These are phyloP conservation scores for Lenzites betulinus DNA, from an alignment of 768 basidiomycete species.

Conservation along the genomic window DNA sequence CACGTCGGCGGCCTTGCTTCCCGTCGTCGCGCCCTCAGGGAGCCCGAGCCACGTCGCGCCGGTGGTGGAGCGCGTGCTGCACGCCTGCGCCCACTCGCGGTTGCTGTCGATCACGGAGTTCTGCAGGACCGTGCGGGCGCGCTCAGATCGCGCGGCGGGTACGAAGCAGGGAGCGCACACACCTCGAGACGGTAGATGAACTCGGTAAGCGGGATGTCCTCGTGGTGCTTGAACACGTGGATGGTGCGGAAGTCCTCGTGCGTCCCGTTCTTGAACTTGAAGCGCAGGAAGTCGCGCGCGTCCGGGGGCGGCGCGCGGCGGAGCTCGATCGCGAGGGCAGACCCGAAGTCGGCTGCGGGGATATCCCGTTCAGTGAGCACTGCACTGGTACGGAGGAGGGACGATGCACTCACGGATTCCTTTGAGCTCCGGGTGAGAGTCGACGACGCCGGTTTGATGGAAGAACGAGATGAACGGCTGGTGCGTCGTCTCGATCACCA, in stretches of 20 bases:
- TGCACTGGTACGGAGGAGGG: background rate
- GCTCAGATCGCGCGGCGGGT: background rate
- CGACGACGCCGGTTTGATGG: conserved; percentile 66
- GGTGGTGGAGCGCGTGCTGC: conserved; percentile 30
- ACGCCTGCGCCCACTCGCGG: conserved; percentile 46
- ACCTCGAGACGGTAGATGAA: conserved; percentile 86
- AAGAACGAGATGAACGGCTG: conserved; percentile 91
- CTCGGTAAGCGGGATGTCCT: conserved; percentile 80
- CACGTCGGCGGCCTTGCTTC: conserved; percentile 32
- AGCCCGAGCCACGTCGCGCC: conserved; percentile 14
- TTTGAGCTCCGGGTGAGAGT: conserved; percentile 57
- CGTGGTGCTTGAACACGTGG: conserved; percentile 72
- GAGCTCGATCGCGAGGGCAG: conserved; percentile 78
- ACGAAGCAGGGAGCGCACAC: conserved; percentile 20
- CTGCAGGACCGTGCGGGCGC: conserved; percentile 26
- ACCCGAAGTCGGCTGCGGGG: conserved; percentile 64
- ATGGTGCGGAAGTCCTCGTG: conserved; percentile 59
- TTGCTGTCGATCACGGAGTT: conserved; percentile 48
- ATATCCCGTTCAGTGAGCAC: background rate
- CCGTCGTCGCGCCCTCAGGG: conserved; percentile 20
- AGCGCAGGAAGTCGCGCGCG: conserved; percentile 77
- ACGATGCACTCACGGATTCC: conserved; percentile 61
- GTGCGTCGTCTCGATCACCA: conserved; percentile 80
- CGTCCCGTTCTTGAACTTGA: conserved; percentile 87
- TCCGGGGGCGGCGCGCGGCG: conserved; percentile 75